Conservation (phyloP, 768 basidiomycete genomes). For the Hypsizygus marmoreus region DNA sequence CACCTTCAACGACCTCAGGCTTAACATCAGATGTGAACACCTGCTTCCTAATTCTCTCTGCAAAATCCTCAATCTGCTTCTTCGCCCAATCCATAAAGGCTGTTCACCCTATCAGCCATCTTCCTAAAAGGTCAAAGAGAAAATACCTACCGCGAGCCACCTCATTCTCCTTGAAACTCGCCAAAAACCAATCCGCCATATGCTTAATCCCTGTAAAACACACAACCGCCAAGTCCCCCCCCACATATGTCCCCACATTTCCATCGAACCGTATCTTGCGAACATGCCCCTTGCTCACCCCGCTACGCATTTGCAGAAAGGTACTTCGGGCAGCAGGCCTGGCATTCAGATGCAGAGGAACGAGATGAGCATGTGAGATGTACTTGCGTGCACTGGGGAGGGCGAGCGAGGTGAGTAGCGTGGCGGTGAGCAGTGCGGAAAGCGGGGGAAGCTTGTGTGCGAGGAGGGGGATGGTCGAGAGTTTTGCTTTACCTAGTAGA, state of each 20-base stretch:
- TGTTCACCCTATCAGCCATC: slow-evolving; percentile 30
- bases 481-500: slow-evolving; percentile 66
- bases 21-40: slow-evolving; percentile 86
- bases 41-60: slow-evolving; percentile 85
- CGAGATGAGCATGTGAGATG: slow-evolving; percentile 67
- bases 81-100: slow-evolving; percentile 96
- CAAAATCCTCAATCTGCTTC: slow-evolving; percentile 79
- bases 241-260: slow-evolving; percentile 81
- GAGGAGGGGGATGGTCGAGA: slow-evolving; percentile 53
- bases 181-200: slow-evolving; percentile 97
- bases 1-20: slow-evolving; percentile 71
- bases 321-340: slow-evolving; percentile 78
- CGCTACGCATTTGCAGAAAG: slow-evolving; percentile 77
- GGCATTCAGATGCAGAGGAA: slow-evolving; percentile 76
- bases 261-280: slow-evolving; percentile 91
- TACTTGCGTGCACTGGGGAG: slow-evolving; percentile 78
- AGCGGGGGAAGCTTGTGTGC: slow-evolving; percentile 64
- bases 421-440: slow-evolving; percentile 64
- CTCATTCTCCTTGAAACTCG: slow-evolving; percentile 94
- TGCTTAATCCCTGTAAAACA: slow-evolving; percentile 95
- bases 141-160: slow-evolving; percentile 79
- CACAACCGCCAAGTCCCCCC: slow-evolving; percentile 84
- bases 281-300: slow-evolving; percentile 74
- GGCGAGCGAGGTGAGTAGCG: slow-evolving; percentile 74
- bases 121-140: background rate